Base-by-base conservation (phyloP, 1,284 basidiomycete genomes). In the Phylloboletellus chloephorus region DNA sequence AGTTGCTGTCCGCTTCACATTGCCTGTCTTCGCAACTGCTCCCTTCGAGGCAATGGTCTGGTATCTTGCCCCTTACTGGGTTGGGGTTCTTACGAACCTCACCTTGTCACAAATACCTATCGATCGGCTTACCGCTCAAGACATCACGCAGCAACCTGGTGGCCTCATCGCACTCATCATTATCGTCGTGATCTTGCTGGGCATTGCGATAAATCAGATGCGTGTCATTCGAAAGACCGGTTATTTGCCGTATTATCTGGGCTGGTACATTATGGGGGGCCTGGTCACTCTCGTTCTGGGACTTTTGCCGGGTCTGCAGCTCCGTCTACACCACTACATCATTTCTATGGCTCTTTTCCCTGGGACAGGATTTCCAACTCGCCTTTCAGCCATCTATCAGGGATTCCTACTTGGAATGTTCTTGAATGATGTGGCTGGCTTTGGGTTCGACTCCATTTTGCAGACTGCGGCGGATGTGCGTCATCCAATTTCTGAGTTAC, bases 221-320 rank as follows among this genome's bases (percentile, higher is more conserved):
- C 72, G 86, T n/a, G 79, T 91, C 30, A 85, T 92, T 43, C 77
- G 89, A 37, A 83, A 84, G 60, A 88, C 85, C 0, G 88, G 90
- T 0, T 86, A 81, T 76, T 65, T 94, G 21, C 78, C 81, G 3
- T 74, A 82, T 54, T 92, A 91, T 56, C 52, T 79, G 15, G 69
- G 67, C 5, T 87, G 85, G 80, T 84, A 85, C 56, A 61, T 79
- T 21, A 54, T 73, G 8, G 87, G 85, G 3, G 88, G 78, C 1
- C 59, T 88, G 11, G 68, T 83, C 26, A 60, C 76, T 11, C 62
- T 87, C 7, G 74, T 92, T 4, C 62, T 91, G 22, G 75, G 82
- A 1, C 69, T 79, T 31, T 68, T 93, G 20, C 90, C 90, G 8
- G 79, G 72, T 7, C 58, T 88, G 37, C 63, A 76, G 42, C 67